phyloP scores from a whole-genome alignment of 2,329 filamentous ascomycete species.

The Arthrobotrys megalospora region DNA sequence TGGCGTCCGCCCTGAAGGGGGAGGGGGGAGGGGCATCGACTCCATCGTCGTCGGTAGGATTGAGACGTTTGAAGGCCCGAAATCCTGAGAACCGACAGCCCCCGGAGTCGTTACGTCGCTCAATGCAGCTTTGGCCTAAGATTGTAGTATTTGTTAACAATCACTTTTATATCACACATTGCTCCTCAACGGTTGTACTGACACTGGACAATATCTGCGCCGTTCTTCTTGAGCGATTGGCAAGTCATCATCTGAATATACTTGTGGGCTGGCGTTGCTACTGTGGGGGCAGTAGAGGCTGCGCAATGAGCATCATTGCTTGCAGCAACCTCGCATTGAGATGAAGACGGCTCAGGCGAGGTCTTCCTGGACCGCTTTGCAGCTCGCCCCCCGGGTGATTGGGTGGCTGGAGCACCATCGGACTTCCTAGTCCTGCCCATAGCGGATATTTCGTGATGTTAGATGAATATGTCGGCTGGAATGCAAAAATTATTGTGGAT shows the following conservation, averaged over 20 bases:
- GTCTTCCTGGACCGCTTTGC: constrained; percentile 10
- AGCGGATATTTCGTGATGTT: neutral
- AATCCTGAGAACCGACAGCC: constrained; percentile 61
- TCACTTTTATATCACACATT: neutral
- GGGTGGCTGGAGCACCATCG: neutral
- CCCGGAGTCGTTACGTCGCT: constrained; percentile 61
- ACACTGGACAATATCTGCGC: constrained; percentile 47
- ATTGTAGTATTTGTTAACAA: neutral
- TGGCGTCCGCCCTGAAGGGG: neutral
- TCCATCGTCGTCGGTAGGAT: neutral
- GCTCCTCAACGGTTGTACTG: neutral
- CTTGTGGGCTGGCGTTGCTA: constrained; percentile 34
- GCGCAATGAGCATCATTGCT: neutral
- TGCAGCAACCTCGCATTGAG: neutral
- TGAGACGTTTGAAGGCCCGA: constrained; percentile 59
- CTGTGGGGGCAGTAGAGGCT: neutral
- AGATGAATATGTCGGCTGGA: no score
- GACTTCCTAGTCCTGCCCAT: constrained; percentile 28
- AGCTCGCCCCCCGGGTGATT: neutral
- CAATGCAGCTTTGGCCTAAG: constrained; percentile 62
- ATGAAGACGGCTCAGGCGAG: constrained; percentile 1
- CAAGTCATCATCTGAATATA: constrained; percentile 52
- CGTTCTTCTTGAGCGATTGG: constrained; percentile 55
- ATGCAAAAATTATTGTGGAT: no score
- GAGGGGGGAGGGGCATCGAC: neutral